Percentiles rank a stretch among this genome's conserved stretches.
Conservation (phyloP, 2,329 filamentous ascomycete species). For the Trichocomaceae sp. region DNA sequence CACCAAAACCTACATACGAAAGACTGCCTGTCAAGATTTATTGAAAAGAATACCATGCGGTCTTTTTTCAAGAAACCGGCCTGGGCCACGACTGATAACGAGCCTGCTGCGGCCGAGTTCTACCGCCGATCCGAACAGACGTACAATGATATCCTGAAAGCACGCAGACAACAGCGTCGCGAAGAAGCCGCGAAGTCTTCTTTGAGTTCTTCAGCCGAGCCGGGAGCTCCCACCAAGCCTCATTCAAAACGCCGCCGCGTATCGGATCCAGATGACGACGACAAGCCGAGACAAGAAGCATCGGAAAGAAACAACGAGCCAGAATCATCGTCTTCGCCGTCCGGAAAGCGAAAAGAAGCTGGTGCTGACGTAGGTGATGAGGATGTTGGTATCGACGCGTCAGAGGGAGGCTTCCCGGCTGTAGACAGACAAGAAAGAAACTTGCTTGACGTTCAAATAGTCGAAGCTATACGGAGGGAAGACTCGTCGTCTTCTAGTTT, state of each 20-base stretch:
- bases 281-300: slow-evolving; percentile 7
- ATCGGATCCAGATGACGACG: slow-evolving; percentile 16
- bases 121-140: slow-evolving; percentile 45
- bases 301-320: background rate
- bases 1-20: background rate
- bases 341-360: background rate
- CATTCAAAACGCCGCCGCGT: slow-evolving; percentile 21
- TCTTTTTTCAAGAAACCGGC: slow-evolving; percentile 52
- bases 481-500: background rate
- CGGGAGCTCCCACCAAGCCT: background rate
- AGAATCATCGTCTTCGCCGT: background rate
- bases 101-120: slow-evolving; percentile 34
- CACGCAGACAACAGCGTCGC: slow-evolving; percentile 31
- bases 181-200: slow-evolving; percentile 18
- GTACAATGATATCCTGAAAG: slow-evolving; percentile 41
- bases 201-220: slow-evolving; percentile 1
- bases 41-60: slow-evolving; percentile 24
- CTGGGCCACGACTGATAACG: slow-evolving; percentile 40
- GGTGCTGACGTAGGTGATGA: background rate
- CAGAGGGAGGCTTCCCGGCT: background rate
- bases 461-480: background rate
- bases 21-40: background rate
- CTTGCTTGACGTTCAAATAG: background rate
- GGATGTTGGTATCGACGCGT: background rate
- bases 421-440: background rate